Percentiles rank a stretch among this genome's conserved stretches.
Evolutionary conservation across 2,329 filamentous ascomycete species (phyloP).

Genomic region (Neodidymelliopsis sp.): DNA sequence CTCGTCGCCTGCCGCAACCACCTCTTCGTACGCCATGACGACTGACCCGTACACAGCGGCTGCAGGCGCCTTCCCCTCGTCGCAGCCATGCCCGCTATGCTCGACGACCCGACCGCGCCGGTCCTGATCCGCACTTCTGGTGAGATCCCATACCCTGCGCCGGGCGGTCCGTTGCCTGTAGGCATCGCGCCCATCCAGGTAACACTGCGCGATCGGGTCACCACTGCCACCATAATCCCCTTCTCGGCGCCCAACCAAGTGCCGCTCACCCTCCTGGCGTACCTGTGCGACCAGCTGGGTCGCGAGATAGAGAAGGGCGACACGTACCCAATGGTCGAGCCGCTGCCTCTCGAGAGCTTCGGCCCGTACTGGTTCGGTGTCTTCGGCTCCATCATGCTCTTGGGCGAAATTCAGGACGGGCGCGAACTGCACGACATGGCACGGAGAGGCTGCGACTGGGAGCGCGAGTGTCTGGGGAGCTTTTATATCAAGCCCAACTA

Average conservation of each 20-base stretch:
- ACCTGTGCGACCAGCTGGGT: constrained; percentile 84
- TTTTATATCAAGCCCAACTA: constrained; percentile 97
- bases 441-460: constrained; percentile 69
- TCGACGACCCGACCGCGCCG: constrained; percentile 76
- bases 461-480: constrained; percentile 81
- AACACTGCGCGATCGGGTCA: constrained; percentile 82
- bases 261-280: constrained; percentile 75
- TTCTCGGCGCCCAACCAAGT: constrained; percentile 80
- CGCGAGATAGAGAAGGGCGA: constrained; percentile 92
- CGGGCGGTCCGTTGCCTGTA: constrained; percentile 68
- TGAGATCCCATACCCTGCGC: constrained; percentile 68
- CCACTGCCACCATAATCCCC: constrained; percentile 82
- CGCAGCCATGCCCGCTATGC: constrained; percentile 74
- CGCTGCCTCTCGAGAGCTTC: constrained; percentile 77
- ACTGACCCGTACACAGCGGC: constrained; percentile 8
- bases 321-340: constrained; percentile 87
- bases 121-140: constrained; percentile 75
- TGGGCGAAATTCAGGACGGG: constrained; percentile 71
- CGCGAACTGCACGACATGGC: constrained; percentile 60
- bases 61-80: constrained; percentile 3
- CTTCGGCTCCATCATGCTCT: constrained; percentile 86
- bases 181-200: constrained; percentile 78
- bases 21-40: neutral
- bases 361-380: constrained; percentile 89
- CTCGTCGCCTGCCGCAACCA: neutral